These are phyloP conservation scores for Capsella bursapastoris DNA, from an alignment of 345 rosid species.

Conservation along the genomic window DNA sequence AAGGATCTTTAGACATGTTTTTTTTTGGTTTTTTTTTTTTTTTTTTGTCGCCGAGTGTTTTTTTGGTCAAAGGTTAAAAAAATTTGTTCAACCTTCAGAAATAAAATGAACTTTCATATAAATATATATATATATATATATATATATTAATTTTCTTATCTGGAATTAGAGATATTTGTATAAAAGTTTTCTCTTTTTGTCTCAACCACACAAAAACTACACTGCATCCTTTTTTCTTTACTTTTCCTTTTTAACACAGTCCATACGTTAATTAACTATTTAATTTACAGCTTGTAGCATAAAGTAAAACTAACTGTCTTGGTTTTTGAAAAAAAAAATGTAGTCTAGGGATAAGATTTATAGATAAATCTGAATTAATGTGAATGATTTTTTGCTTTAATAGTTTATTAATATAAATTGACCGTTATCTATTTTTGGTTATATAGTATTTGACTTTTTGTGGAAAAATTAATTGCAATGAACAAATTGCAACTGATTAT, in stretches of 20 bases:
- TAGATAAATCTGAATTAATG: background rate
- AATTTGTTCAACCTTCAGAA: background rate
- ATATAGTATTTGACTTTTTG: background rate
- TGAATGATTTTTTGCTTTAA: background rate
- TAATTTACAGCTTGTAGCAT: background rate
- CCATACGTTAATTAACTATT: background rate
- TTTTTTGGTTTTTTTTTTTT: background rate
- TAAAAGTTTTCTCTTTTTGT: background rate
- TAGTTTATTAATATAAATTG: background rate
- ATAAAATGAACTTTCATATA: background rate
- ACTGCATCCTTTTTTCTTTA: background rate
- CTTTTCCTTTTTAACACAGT: background rate
- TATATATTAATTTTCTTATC: background rate
- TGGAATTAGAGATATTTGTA: background rate
- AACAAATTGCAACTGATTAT: background rate
- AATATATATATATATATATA: no score
- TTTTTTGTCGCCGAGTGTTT: no score
- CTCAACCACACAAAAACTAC: background rate
- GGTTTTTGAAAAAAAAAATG: background rate
- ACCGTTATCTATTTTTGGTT: background rate
- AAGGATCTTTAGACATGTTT: slow-evolving; percentile 23
- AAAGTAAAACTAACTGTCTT: background rate
- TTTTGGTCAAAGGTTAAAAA: background rate
- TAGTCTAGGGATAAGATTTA: background rate
- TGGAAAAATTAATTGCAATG: background rate